phyloP scores from a whole-genome alignment of 805 yeast genomes.

The Starmerella geochares region DNA sequence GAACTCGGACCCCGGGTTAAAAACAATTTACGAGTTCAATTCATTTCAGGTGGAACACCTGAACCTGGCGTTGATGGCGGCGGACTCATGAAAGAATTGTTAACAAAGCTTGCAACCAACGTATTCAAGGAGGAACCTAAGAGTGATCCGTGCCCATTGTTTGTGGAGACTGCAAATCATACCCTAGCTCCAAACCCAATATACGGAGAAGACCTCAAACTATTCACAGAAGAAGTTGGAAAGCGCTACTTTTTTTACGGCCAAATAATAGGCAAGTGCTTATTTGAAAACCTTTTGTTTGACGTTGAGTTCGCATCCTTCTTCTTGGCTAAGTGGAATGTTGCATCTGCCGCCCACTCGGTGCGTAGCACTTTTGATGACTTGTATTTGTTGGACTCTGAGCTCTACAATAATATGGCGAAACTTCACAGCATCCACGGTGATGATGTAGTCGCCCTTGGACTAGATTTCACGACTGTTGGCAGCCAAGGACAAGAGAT shows the following conservation, averaged over 20 bases:
- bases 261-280: conserved; percentile 74
- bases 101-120: conserved; percentile 60
- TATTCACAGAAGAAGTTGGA: conserved; percentile 6
- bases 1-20: conserved; percentile 49
- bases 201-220: conserved; percentile 23
- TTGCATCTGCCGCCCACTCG: conserved; percentile 25
- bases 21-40: conserved; percentile 49
- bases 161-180: conserved; percentile 41
- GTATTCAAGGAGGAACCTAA: conserved; percentile 40
- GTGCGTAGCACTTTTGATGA: conserved; percentile 61
- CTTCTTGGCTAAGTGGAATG: conserved; percentile 57
- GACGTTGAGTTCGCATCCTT: conserved; percentile 81
- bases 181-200: conserved; percentile 65
- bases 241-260: conserved; percentile 54
- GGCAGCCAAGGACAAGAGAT: conserved; percentile 35
- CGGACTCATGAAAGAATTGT: conserved; percentile 83
- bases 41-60: conserved; percentile 56
- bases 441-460: conserved; percentile 45
- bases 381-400: conserved; percentile 56
- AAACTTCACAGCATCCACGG: conserved; percentile 49
- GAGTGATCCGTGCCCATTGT: conserved; percentile 28
- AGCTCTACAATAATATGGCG: conserved; percentile 53
- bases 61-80: conserved; percentile 97
- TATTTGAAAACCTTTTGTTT: conserved; percentile 70
- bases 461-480: conserved; percentile 53